Base-by-base conservation (phyloP, 352 stramenopile genomes). In the Nothophytophthora sp. region DNA sequence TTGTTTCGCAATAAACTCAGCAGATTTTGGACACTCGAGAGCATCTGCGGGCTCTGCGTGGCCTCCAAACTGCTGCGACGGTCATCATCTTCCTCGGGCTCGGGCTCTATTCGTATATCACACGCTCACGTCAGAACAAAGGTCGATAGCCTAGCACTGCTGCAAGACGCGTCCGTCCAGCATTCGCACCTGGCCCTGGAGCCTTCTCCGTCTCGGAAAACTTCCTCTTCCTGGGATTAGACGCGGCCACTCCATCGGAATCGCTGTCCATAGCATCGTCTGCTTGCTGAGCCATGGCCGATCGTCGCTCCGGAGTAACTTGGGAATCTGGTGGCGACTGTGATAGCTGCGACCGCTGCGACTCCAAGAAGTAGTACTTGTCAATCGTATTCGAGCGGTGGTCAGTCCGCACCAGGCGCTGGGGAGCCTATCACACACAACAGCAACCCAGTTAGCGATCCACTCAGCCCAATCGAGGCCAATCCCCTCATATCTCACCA, bases 331-430 rank as follows among this genome's bases (percentile, higher is more conserved):
- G 24, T 5, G 44, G 32, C 33, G 68, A 64, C 53, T 73, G 64
- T 20, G 63, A 73, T 6, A 50, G 40, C 16, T 86, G 73, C 16
- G 73, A 88, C 46, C 68, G 73, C 48, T 95, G 84, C 0, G 82
- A 95, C 7, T 88, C 70, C 9, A 93, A 64, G 55, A 90, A 90
- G 41, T 67, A 88, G 53, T 86, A 95, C 48, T 89, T 92, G 60
- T 93, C 85, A 16, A 95, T 93, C n/a, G 81, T 92, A 57, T 80
- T 93, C 4, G 83, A 86, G 18, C 81, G 80, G 55, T 90, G 76
- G 32, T 95, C 85, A 1, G 85, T 95, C 52, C 85, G 76, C 18
- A 95, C 85, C 23, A 95, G 62, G 45, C 80, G 77, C 50, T 92
- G 80, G 1, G 85, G 85, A 46, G 83, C 83, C 81, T 95, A 25